Evolutionary conservation across 148 eudicot genomes (phyloP).

Genomic region (Chenopodium album): DNA sequence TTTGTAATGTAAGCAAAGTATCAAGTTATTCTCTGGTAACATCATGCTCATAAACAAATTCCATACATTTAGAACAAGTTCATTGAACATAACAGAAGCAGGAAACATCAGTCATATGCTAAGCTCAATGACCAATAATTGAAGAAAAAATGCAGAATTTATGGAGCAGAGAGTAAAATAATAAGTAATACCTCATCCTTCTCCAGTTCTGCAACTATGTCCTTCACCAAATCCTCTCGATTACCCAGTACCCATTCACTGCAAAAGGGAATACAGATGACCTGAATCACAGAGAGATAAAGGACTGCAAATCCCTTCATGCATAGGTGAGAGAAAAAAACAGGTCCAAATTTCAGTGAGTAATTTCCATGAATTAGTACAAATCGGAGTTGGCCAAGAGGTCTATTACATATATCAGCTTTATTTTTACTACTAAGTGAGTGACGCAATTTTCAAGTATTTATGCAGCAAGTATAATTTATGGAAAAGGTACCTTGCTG

Average conservation of each 20-base stretch:
- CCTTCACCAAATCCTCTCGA: slow-evolving; percentile 93
- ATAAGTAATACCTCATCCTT: slow-evolving; percentile 69
- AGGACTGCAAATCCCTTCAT: background rate
- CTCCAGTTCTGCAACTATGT: slow-evolving; percentile 81
- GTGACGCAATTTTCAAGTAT: background rate
- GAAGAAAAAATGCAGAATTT: background rate
- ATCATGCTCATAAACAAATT: background rate
- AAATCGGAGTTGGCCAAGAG: background rate
- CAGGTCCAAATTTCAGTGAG: background rate
- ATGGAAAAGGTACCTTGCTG: background rate
- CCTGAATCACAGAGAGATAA: background rate
- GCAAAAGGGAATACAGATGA: slow-evolving; percentile 29
- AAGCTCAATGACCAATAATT: background rate
- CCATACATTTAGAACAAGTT: background rate
- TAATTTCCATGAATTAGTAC: background rate
- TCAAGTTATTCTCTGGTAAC: background rate
- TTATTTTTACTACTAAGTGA: background rate
- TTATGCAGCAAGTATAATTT: background rate
- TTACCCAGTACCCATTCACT: slow-evolving; percentile 99
- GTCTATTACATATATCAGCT: background rate
- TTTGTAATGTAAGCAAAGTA: background rate
- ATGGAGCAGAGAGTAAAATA: background rate
- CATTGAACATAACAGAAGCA: background rate
- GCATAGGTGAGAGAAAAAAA: too few species aligned
- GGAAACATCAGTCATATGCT: slow-evolving; percentile 1